Conservation (phyloP, 2,329 filamentous ascomycete genomes). For the Xylaria hypoxylon region DNA sequence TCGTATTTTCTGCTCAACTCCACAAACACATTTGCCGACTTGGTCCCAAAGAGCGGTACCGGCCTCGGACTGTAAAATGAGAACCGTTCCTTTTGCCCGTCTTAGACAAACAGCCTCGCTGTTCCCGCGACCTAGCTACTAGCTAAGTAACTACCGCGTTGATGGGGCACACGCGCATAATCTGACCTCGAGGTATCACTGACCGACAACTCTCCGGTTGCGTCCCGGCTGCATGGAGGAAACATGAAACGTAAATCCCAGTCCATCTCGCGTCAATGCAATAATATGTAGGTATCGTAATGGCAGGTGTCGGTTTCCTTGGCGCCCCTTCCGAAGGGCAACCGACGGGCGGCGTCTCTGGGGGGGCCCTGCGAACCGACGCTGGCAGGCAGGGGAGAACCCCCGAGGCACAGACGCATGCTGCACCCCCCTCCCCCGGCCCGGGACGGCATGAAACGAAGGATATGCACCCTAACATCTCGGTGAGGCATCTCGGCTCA, state of each 20-base stretch:
- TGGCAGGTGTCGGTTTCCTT: conserved; percentile 32
- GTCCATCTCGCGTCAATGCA: conserved; percentile 17
- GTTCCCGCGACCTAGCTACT: conserved; percentile 1
- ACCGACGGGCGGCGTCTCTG: conserved; percentile 17
- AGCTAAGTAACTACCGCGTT: neutral
- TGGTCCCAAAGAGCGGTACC: neutral
- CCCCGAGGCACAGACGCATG: conserved; percentile 8
- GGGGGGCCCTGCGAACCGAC: conserved; percentile 11
- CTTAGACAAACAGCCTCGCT: conserved; percentile 17
- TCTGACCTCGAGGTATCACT: conserved; percentile 8
- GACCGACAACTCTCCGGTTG: conserved; percentile 12
- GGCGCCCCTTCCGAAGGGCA: conserved; percentile 21
- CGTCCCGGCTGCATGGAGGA: conserved; percentile 19
- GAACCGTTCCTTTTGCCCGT: conserved; percentile 3
- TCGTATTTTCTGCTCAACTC: neutral
- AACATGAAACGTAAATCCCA: conserved; percentile 18
- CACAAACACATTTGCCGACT: conserved; percentile 9
- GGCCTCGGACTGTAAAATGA: conserved; percentile 3
- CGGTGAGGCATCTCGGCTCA: conserved; percentile 24
- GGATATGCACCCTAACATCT: conserved; percentile 15
- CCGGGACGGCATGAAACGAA: conserved; percentile 25
- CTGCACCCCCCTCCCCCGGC: conserved; percentile 32
- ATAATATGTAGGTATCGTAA: conserved; percentile 18
- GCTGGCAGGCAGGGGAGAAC: conserved; percentile 1
- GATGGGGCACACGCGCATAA: conserved; percentile 21